Evolutionary conservation across 345 rosid genomes (phyloP).

Genomic region (Lagerstroemia speciosa): DNA sequence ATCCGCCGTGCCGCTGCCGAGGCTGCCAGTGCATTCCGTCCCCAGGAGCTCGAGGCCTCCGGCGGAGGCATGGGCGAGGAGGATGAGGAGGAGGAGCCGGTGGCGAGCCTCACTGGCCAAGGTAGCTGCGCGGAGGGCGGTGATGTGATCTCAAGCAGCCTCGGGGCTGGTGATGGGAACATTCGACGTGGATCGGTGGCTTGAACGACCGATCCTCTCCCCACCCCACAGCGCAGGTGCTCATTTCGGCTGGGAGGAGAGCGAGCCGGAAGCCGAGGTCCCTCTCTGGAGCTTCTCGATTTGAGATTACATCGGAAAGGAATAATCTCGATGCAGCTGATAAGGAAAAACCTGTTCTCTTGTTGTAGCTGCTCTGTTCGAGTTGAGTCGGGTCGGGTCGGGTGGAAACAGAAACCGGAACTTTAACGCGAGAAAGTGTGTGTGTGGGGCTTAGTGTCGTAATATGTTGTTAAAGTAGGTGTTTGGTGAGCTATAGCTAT

Average conservation of each 20-base stretch:
- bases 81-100: constrained; percentile 3
- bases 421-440: too few species aligned
- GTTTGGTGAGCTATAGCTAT: too few species aligned
- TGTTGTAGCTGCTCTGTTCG: too few species aligned
- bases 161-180: neutral
- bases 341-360: neutral
- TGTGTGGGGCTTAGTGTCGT: too few species aligned
- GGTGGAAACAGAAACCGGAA: too few species aligned
- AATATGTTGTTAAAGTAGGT: too few species aligned
- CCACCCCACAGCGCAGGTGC: constrained; percentile 6
- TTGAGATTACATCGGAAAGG: neutral
- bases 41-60: neutral
- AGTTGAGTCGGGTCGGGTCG: too few species aligned
- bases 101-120: neutral
- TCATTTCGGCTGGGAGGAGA: constrained; percentile 7
- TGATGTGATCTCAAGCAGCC: neutral
- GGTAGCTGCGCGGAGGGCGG: neutral
- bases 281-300: constrained; percentile 6
- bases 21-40: constrained; percentile 18
- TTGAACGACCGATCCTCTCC: constrained; percentile 11
- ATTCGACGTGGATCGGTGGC: neutral
- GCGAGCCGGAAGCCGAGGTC: constrained; percentile 7
- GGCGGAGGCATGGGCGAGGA: neutral
- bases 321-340: neutral
- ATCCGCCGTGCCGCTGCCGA: constrained; percentile 31